Percentiles rank a stretch among this genome's conserved stretches.
These are phyloP conservation scores for Cladophialophora carrionii DNA, from an alignment of 2,329 filamentous ascomycete species.

Conservation along the genomic window DNA sequence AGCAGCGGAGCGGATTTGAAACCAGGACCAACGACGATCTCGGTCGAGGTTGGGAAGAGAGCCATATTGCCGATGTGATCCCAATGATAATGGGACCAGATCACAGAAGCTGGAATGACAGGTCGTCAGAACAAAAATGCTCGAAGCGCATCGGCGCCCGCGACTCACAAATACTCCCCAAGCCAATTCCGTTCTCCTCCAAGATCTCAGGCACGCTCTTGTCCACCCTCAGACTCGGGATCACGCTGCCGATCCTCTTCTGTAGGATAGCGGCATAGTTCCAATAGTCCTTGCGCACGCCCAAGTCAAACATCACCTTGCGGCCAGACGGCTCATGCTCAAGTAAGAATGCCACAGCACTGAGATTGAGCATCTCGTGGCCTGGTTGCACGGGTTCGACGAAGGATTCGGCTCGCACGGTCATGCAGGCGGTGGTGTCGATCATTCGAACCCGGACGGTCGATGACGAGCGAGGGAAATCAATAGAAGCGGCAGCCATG, in stretches of 20 bases:
- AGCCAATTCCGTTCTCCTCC: conserved; percentile 22
- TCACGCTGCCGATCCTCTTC: conserved; percentile 23
- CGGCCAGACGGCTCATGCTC: conserved; percentile 23
- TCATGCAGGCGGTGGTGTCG: conserved; percentile 27
- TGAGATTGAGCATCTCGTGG: conserved; percentile 29
- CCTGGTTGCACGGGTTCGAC: conserved; percentile 25
- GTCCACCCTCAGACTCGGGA: conserved; percentile 36
- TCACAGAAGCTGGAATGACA: conserved; percentile 33
- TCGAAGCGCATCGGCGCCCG: background rate
- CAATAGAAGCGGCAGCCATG: background rate
- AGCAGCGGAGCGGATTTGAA: conserved; percentile 48
- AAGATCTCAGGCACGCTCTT: conserved; percentile 32
- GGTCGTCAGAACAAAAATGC: conserved; percentile 14
- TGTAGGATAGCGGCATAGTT: conserved; percentile 29
- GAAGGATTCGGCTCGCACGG: conserved; percentile 26
- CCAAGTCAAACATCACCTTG: conserved; percentile 42
- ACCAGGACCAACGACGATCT: conserved; percentile 59
- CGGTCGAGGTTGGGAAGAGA: conserved; percentile 52
- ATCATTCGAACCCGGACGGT: conserved; percentile 24
- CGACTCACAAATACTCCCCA: conserved; percentile 31
- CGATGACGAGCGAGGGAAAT: conserved; percentile 13
- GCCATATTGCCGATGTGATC: conserved; percentile 58
- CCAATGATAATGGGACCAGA: conserved; percentile 41
- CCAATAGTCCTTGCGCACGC: conserved; percentile 42
- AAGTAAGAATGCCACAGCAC: conserved; percentile 28